Base-by-base conservation (phyloP, 2,329 filamentous ascomycete species). In the Ilyonectria mors-panacis region DNA sequence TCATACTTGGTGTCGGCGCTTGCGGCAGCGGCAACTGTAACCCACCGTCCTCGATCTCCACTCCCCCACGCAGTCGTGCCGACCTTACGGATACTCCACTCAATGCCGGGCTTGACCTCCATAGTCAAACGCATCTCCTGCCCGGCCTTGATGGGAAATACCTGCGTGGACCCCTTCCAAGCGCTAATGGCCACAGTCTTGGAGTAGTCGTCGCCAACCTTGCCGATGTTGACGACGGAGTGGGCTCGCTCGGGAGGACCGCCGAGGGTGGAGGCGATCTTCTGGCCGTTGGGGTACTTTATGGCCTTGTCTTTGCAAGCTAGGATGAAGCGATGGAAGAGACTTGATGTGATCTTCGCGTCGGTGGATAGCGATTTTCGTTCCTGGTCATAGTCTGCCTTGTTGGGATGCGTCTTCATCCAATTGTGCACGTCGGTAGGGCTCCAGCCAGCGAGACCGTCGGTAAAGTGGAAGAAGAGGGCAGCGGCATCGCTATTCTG, bases 381-480 rank as follows among this genome's bases (percentile, higher is more conserved):
- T 12, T 68, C 66, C 7, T 51, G 48, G 10, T 59, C 54, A 21
- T 68, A 68, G 2, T 53, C 66, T 3, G 35, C 63, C 42, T 66
- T 68, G 63, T 68, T 68, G n/a, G 54, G n/a, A 28, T 68, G 66
- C 21, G 63, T 4, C 63, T 68, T 68, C 66, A 68, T 63, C 66
- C 63, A 68, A 50, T 59, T 59, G 21, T 66, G 55, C 13, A 60
- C 66, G 19, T 66, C 55, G 2, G 44, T 53, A 6, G 66, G 54
- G 19, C 33, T 66, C 63, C 63, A 68, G 17, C 63, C 63, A 12
- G 48, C 63, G 23, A 68, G 21, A 2, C 66, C 51, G n/a, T 68
- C 59, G 6, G 26, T 59, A 19, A 68, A 68, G 53, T 68, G 66
- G 33, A 68, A 68, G 55, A 66, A 59, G 9, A 66, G 53, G n/a